Percentiles rank a stretch among this genome's conserved stretches.
Evolutionary conservation across 768 basidiomycete species (phyloP).

Genomic region (Suillus hirtellus): DNA sequence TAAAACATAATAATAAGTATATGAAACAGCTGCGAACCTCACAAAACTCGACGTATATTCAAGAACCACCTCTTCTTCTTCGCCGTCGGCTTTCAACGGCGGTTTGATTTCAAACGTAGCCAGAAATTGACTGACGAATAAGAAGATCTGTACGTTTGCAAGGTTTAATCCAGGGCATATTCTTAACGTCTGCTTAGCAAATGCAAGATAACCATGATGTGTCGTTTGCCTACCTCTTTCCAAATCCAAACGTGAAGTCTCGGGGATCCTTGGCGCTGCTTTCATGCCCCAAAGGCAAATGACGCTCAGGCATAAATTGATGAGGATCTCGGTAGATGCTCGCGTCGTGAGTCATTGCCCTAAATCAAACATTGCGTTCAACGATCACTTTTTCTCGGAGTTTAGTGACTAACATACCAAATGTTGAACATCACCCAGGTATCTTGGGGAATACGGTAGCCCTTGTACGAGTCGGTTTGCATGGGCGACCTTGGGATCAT

Average conservation of each 20-base stretch:
- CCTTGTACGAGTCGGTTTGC: background rate
- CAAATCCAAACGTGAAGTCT: background rate
- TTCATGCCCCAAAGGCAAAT: background rate
- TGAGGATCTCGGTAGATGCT: background rate
- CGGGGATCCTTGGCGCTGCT: background rate
- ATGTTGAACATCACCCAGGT: conserved; percentile 2
- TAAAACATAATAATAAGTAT: background rate
- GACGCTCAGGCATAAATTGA: background rate
- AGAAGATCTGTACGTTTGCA: background rate
- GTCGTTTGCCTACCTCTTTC: background rate
- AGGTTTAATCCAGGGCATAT: background rate
- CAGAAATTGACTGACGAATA: background rate
- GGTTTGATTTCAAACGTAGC: background rate
- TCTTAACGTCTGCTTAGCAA: background rate
- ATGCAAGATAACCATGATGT: background rate
- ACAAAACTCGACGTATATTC: background rate
- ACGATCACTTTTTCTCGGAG: background rate
- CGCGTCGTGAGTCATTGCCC: background rate
- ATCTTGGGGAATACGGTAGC: background rate
- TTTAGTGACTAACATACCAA: background rate
- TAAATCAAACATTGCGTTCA: background rate
- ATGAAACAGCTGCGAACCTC: background rate
- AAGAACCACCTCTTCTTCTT: background rate
- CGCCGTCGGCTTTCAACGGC: background rate
- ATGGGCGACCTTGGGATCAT: background rate